These are phyloP conservation scores for Calocera viscosa DNA, from an alignment of 768 basidiomycete genomes.

Conservation along the genomic window DNA sequence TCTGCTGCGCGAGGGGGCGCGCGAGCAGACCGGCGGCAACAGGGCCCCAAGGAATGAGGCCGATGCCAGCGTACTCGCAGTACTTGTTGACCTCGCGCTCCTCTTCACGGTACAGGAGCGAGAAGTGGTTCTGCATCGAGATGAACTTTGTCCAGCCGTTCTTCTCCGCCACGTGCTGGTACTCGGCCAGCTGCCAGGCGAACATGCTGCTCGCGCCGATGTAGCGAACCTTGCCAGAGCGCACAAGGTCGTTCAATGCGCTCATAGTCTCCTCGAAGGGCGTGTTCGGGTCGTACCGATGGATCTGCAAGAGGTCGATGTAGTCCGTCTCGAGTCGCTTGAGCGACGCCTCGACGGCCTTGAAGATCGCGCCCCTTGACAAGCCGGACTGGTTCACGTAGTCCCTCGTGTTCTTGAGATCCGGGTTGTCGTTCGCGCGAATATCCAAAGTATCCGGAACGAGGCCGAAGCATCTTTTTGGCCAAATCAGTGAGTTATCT, in stretches of 20 bases:
- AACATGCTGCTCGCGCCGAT: constrained; percentile 48
- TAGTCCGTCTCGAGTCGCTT: constrained; percentile 35
- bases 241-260: constrained; percentile 55
- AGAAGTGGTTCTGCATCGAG: constrained; percentile 20
- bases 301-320: constrained; percentile 39
- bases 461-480: constrained; percentile 7
- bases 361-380: constrained; percentile 30
- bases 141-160: constrained; percentile 18
- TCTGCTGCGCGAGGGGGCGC: constrained; percentile 23
- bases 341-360: constrained; percentile 32
- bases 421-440: constrained; percentile 1
- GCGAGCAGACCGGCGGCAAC: constrained; percentile 29
- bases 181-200: constrained; percentile 35
- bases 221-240: constrained; percentile 50
- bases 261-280: constrained; percentile 44
- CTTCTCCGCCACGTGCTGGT: constrained; percentile 33
- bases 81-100: constrained; percentile 28
- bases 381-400: constrained; percentile 10
- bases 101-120: constrained; percentile 20
- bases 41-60: constrained; percentile 10
- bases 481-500: background rate
- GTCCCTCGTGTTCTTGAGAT: constrained; percentile 8
- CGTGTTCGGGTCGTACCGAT: constrained; percentile 31
- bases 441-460: constrained; percentile 2
- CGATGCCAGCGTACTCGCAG: constrained; percentile 28